Base-by-base conservation (phyloP, 2,329 filamentous ascomycete species). In the Phyllosticta capitalensis region DNA sequence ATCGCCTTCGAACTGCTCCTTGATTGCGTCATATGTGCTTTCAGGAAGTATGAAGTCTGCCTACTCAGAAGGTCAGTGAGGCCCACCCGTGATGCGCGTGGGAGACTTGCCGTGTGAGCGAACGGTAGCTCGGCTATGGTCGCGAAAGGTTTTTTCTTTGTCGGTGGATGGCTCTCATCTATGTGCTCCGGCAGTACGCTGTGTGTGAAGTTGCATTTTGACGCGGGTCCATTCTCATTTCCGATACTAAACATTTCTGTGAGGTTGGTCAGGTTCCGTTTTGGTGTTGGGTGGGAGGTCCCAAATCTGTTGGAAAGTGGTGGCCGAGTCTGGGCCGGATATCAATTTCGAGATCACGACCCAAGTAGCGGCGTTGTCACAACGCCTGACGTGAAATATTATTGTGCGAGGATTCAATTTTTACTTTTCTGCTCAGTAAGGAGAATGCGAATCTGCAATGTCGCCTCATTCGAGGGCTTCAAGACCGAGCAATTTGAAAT, bases 141-240 rank as follows among this genome's bases (percentile, higher is more conserved):
- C 0, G 83, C 80, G 79, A 92, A 96, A 2, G 90, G 92, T 65
- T 88, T 85, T 67, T 84, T 86, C 68, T 88, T 92, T 5, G 76
- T 78, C 1, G 90, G 87, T 28, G 83, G 80, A 67, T 90, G 87
- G 60, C 82, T 80, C 5, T 84, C 79, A 70, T 95, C 84, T 52
- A 92, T 77, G 73, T 89, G 87, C 28, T 79, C 76, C 24, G 79
- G 77, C 71, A 92, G 82, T 12, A 78, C 77, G 49, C 84, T 84
- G 67, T 89, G 83, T 0, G 86, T 88, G 64, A 90, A 85, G 71
- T 83, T 87, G 72, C 89, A 92, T 79, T 88, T 94, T 58, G 83
- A 76, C 48, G 73, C 67, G 52, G 71, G 65, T 22, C 68, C 67
- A 9, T 71, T 67, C 19, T 70, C 65, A 14, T 70, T 67, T 56